These are phyloP conservation scores for Nothopassalora personata DNA, from an alignment of 2,329 filamentous ascomycete species.

Conservation along the genomic window DNA sequence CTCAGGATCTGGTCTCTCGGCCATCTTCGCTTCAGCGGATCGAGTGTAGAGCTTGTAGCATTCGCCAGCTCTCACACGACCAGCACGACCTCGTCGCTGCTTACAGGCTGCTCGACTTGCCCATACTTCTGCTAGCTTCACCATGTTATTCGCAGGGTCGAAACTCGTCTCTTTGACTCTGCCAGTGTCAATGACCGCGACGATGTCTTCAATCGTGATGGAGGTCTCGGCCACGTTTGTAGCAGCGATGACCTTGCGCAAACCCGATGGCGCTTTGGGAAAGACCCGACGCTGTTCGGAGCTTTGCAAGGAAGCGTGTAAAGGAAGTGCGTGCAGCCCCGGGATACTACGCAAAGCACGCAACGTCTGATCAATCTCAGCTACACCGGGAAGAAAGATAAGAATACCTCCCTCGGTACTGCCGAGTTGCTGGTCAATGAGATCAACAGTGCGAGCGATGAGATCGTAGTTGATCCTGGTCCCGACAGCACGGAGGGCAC, in stretches of 20 bases:
- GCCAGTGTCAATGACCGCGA: constrained; percentile 91
- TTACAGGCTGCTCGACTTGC: constrained; percentile 91
- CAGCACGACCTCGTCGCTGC: constrained; percentile 86
- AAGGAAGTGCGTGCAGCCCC: constrained; percentile 70
- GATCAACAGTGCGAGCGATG: constrained; percentile 70
- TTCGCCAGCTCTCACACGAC: constrained; percentile 80
- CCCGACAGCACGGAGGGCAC: constrained; percentile 45
- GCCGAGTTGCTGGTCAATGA: constrained; percentile 73
- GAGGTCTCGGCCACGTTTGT: constrained; percentile 98
- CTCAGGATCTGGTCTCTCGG: constrained; percentile 83
- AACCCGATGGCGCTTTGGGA: constrained; percentile 65
- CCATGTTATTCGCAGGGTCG: constrained; percentile 87
- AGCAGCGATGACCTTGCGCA: constrained; percentile 86
- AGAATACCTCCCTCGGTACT: constrained; percentile 77
- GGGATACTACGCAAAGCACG: constrained; percentile 60
- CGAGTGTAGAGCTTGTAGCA: constrained; percentile 96
- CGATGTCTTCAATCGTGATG: constrained; percentile 96
- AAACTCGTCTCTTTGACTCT: constrained; percentile 96
- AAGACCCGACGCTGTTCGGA: constrained; percentile 87
- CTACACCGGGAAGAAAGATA: constrained; percentile 89
- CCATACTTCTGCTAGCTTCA: constrained; percentile 91
- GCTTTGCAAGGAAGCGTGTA: constrained; percentile 88
- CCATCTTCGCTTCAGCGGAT: constrained; percentile 78
- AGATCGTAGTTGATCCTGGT: constrained; percentile 89
- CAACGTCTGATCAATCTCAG: constrained; percentile 82